Conservation (phyloP, 352 stramenopile genomes). For the Pythium coloratum region DNA sequence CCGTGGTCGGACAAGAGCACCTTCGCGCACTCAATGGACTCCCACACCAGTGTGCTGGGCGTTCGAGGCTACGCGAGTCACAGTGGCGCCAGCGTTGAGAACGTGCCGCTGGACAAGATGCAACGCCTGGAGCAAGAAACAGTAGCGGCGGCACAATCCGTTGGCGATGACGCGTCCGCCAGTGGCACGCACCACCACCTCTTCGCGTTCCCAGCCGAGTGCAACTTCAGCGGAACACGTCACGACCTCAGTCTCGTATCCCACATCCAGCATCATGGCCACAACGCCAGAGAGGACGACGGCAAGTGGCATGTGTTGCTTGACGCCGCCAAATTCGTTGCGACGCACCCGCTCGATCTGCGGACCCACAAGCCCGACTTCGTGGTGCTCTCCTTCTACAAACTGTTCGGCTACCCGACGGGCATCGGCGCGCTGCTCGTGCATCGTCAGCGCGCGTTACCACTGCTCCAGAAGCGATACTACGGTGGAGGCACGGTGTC, state of each 20-base stretch:
- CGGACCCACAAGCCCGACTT: conserved; percentile 52
- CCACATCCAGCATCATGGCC: conserved; percentile 31
- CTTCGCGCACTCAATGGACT: conserved; percentile 65
- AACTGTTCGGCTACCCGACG: conserved; percentile 77
- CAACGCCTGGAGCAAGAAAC: conserved; percentile 14
- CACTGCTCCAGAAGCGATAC: conserved; percentile 50
- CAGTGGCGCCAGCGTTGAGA: conserved; percentile 29
- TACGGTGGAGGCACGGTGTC: conserved; percentile 67
- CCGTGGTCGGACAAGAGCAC: conserved; percentile 54
- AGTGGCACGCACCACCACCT: conserved; percentile 26
- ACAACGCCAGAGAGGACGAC: background rate
- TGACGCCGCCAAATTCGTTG: conserved; percentile 71
- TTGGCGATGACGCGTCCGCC: background rate
- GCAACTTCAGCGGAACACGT: conserved; percentile 70
- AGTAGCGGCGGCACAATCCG: background rate
- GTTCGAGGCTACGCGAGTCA: conserved; percentile 49
- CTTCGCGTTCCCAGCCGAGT: conserved; percentile 74
- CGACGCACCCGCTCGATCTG: conserved; percentile 58
- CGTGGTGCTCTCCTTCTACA: conserved; percentile 82
- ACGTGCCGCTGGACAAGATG: conserved; percentile 43
- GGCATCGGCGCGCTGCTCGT: conserved; percentile 66
- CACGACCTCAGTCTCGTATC: conserved; percentile 51
- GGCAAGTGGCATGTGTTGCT: conserved; percentile 67
- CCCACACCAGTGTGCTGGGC: conserved; percentile 74
- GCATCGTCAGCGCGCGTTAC: conserved; percentile 34